These are phyloP conservation scores for Lagenidium giganteum DNA, from an alignment of 352 stramenopile genomes.

Conservation along the genomic window DNA sequence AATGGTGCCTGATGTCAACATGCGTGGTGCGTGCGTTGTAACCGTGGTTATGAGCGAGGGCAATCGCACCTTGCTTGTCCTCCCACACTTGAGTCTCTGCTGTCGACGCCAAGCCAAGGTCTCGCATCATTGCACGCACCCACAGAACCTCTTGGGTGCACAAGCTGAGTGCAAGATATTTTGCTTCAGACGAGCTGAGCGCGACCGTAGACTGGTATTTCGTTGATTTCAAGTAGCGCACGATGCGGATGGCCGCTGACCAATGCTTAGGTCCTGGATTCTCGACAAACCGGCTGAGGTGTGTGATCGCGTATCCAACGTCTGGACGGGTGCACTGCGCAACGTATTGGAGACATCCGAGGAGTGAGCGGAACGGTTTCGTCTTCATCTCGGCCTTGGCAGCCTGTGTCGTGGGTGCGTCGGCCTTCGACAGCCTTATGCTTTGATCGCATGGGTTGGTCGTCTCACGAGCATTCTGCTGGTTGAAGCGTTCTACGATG, in stretches of 20 bases:
- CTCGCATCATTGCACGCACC: too few relatives aligned
- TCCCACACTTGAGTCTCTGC: too few relatives aligned
- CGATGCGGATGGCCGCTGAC: constrained; percentile 1
- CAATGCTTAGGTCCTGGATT: constrained; percentile 10
- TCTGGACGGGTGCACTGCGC: constrained; percentile 2
- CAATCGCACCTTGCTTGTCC: constrained; percentile 15
- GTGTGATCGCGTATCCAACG: not conserved
- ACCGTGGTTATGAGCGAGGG: constrained; percentile 3
- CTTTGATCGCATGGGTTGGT: not conserved
- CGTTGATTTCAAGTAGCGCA: not conserved
- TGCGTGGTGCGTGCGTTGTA: constrained; percentile 11
- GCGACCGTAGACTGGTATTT: too few relatives aligned
- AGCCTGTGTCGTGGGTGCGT: not conserved
- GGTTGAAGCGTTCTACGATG: constrained; percentile 5
- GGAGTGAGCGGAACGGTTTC: constrained; percentile 2
- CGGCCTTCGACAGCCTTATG: not conserved
- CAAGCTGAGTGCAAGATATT: too few relatives aligned
- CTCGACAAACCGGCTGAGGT: constrained; percentile 13
- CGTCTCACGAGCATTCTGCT: not conserved
- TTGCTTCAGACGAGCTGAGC: too few relatives aligned
- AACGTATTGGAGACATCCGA: constrained; percentile 4
- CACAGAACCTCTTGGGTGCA: too few relatives aligned
- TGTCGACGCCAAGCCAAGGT: too few relatives aligned
- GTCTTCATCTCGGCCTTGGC: not conserved
- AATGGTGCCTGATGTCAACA: too few relatives aligned